Conservation (phyloP, 306 rosid genomes). For the Quercus parvula region DNA sequence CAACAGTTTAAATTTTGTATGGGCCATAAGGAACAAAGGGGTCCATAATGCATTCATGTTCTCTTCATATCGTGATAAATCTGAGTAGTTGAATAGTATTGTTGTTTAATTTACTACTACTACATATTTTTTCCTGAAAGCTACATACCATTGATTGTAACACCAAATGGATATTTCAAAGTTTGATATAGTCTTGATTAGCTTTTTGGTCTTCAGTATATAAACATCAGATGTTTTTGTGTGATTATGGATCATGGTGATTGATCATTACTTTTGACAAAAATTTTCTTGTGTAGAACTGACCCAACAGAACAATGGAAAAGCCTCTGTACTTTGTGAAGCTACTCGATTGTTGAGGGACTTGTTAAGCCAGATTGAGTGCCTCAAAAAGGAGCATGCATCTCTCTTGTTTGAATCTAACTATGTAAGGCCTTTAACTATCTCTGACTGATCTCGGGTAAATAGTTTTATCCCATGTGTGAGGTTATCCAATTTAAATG, state of each 20-base stretch:
- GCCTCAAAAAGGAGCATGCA: constrained; percentile 58
- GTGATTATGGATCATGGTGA: constrained; percentile 2
- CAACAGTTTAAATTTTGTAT: too few species aligned
- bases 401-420: constrained; percentile 64
- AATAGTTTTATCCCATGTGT: background rate
- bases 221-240: background rate
- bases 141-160: too few species aligned
- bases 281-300: constrained; percentile 38
- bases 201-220: background rate
- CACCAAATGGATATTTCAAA: too few species aligned
- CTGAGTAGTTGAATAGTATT: too few species aligned
- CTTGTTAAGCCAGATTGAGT: constrained; percentile 59
- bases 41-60: too few species aligned
- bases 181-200: background rate
- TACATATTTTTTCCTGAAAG: too few species aligned
- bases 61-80: too few species aligned
- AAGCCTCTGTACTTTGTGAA: constrained; percentile 64
- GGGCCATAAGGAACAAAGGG: too few species aligned
- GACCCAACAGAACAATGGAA: constrained; percentile 62
- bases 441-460: background rate
- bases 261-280: background rate
- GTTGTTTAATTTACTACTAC: too few species aligned
- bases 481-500: background rate
- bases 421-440: constrained; percentile 50
- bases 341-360: constrained; percentile 64